phyloP scores from a whole-genome alignment of 768 basidiomycete genomes.

The Cystobasidium tubakii region DNA sequence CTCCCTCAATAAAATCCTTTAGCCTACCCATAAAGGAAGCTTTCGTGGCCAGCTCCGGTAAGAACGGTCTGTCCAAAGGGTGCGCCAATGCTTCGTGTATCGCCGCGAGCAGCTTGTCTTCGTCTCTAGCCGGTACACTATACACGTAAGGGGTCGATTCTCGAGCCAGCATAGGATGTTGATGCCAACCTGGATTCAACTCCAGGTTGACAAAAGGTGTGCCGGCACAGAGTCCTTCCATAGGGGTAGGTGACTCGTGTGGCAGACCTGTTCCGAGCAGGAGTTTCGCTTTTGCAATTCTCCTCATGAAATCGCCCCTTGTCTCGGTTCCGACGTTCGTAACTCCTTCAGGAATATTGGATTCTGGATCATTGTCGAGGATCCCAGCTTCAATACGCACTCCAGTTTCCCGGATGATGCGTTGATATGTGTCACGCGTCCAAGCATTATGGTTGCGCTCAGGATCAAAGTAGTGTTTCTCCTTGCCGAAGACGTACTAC shows the following conservation, averaged over 20 bases:
- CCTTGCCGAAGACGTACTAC: neutral
- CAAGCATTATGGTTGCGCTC: neutral
- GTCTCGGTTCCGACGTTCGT: neutral
- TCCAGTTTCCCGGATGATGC: neutral
- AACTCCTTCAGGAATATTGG: neutral
- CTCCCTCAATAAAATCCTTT: neutral
- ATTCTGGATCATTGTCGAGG: neutral
- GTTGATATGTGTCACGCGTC: neutral
- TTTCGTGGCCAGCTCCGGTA: neutral
- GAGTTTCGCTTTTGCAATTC: neutral
- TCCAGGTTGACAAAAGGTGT: neutral
- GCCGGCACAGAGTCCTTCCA: neutral
- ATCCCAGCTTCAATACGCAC: neutral
- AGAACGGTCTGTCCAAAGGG: neutral
- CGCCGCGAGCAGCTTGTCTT: neutral
- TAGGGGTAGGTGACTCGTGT: neutral
- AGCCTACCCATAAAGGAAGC: neutral
- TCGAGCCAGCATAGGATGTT: neutral
- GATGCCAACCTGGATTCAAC: neutral
- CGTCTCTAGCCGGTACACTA: neutral
- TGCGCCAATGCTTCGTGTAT: neutral
- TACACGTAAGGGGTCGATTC: neutral
- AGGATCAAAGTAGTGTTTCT: conserved; percentile 1
- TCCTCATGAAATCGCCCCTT: neutral
- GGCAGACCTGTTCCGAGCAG: neutral